Percentiles rank a stretch among this genome's conserved stretches.
Conservation (phyloP, 2,329 filamentous ascomycete genomes). For the Alternaria ethzedia region DNA sequence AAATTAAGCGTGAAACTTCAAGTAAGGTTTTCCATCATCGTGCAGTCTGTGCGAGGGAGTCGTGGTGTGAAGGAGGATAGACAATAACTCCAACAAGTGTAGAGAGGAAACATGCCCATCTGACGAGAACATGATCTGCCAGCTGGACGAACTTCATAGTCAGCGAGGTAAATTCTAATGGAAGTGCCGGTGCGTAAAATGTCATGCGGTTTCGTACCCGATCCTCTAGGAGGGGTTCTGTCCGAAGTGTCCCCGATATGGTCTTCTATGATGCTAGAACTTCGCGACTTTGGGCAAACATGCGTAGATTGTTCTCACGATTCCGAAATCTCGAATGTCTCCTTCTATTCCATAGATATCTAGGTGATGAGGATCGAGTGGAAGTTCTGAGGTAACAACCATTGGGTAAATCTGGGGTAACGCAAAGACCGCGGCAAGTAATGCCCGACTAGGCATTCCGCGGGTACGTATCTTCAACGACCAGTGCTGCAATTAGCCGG, state of each 20-base stretch:
- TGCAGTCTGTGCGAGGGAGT: not conserved
- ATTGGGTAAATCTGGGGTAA: not conserved
- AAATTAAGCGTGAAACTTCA: not conserved
- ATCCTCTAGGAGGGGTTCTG: not conserved
- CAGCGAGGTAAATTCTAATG: not conserved
- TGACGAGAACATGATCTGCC: not conserved
- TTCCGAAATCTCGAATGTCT: not conserved
- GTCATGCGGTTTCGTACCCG: not conserved
- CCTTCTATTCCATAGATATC: not conserved
- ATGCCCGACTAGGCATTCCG: not conserved
- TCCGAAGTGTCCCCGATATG: not conserved
- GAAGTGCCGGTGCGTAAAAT: not conserved
- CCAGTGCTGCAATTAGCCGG: slow-evolving; percentile 14
- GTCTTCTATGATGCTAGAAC: not conserved
- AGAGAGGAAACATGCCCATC: not conserved
- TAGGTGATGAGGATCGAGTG: not conserved
- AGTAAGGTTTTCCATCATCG: not conserved
- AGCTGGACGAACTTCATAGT: not conserved
- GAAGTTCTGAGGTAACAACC: not conserved
- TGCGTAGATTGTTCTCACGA: not conserved
- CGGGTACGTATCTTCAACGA: not conserved
- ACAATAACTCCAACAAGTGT: not conserved
- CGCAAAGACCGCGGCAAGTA: slow-evolving; percentile 4
- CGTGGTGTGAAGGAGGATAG: not conserved
- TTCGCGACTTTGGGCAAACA: not conserved